phyloP scores from a whole-genome alignment of 345 rosid genomes.

The Brassica incana region DNA sequence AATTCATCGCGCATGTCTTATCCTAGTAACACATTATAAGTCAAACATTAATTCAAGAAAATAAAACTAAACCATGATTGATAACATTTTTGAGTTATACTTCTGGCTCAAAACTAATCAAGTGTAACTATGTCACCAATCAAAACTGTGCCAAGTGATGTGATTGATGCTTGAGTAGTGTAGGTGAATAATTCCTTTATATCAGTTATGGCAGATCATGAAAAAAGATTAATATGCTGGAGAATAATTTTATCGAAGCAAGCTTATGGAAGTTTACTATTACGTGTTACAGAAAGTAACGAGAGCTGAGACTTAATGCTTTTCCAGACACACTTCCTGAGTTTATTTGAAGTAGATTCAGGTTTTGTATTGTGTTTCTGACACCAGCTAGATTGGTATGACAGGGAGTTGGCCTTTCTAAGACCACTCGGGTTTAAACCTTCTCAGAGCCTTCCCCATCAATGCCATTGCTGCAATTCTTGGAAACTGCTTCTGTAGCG shows the following conservation, averaged over 20 bases:
- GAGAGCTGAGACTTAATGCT: not conserved
- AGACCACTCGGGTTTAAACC: constrained; percentile 48
- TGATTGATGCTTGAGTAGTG: no score
- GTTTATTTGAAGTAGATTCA: not conserved
- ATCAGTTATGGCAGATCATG: no score
- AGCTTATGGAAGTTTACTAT: not conserved
- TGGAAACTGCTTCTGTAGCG: constrained; percentile 61
- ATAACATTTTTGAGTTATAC: no score
- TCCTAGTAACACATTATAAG: no score
- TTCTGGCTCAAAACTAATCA: no score
- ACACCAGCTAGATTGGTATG: not conserved
- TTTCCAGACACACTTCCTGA: not conserved
- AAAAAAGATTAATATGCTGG: no score
- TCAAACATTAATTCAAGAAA: no score
- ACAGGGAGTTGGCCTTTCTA: constrained; percentile 29
- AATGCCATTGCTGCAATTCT: constrained; percentile 91
- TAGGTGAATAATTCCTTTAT: no score
- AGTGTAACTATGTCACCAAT: no score
- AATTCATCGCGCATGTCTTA: no score
- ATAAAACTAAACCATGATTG: no score
- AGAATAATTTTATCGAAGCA: not conserved
- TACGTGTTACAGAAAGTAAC: not conserved
- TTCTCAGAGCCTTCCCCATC: constrained; percentile 68
- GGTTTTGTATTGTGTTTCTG: constrained; percentile 2
- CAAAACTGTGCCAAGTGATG: no score